phyloP scores from a whole-genome alignment of 805 yeast species.

The Hanseniaspora pseudoguilliermondii region DNA sequence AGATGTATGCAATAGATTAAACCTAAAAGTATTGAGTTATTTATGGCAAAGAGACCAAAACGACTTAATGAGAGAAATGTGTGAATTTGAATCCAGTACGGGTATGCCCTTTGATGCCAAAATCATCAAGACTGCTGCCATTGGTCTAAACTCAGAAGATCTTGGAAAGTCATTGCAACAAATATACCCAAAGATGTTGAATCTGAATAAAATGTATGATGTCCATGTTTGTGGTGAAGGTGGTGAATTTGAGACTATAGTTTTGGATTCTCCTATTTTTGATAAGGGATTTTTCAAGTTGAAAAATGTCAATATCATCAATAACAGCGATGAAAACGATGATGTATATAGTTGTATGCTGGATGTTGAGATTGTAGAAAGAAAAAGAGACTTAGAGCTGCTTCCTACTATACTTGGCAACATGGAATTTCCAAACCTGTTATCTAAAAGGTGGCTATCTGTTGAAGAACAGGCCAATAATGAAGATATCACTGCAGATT shows the following conservation, averaged over 20 bases:
- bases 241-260: conserved; percentile 92
- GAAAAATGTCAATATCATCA: conserved; percentile 24
- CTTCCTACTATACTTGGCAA: conserved; percentile 29
- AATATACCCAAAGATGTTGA: conserved; percentile 43
- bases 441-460: conserved; percentile 21
- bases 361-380: conserved; percentile 38
- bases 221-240: conserved; percentile 98
- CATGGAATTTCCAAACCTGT: conserved; percentile 24
- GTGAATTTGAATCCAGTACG: conserved; percentile 21
- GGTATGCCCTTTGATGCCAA: conserved; percentile 50
- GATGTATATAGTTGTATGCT: conserved; percentile 60
- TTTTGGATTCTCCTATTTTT: conserved; percentile 82
- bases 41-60: conserved; percentile 84
- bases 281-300: conserved; percentile 28
- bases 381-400: conserved; percentile 20
- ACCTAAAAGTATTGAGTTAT: conserved; percentile 56
- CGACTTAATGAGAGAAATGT: conserved; percentile 74
- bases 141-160: conserved; percentile 57
- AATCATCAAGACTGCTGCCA: conserved; percentile 84
- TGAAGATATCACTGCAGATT: background rate
- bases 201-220: conserved; percentile 53
- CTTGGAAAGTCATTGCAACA: conserved; percentile 57
- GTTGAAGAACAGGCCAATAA: conserved; percentile 11
- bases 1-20: conserved; percentile 66
- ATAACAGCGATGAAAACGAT: conserved; percentile 33